Evolutionary conservation across 23 red algal genomes (phyloP).

Genomic region (Rhodosorus marinus): DNA sequence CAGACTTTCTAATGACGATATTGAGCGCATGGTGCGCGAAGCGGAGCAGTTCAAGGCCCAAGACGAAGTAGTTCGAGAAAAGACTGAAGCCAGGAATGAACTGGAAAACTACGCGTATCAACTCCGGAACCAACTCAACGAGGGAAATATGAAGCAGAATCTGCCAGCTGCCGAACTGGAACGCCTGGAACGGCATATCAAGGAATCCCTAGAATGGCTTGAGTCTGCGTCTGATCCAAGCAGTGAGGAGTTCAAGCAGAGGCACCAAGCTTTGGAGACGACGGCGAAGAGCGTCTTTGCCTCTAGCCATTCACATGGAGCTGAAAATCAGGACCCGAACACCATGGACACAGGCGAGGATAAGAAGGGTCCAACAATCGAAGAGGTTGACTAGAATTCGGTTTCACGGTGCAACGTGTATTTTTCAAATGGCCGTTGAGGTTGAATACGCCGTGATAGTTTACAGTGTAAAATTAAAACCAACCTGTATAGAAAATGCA

Average conservation of each 20-base stretch:
- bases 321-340: no score
- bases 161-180: slow-evolving; percentile 68
- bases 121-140: slow-evolving; percentile 49
- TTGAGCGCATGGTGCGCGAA: slow-evolving; percentile 97
- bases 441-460: no score
- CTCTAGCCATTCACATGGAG: no score
- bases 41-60: slow-evolving; percentile 95
- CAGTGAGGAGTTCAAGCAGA: slow-evolving; percentile 78
- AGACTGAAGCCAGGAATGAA: slow-evolving; percentile 68
- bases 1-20: slow-evolving; percentile 74
- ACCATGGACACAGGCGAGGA: no score
- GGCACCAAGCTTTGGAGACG: slow-evolving; percentile 78
- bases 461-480: no score
- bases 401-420: no score
- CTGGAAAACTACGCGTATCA: slow-evolving; percentile 92
- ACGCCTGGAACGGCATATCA: slow-evolving; percentile 52
- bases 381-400: no score
- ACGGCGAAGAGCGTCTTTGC: no score
- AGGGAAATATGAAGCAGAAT: slow-evolving; percentile 71
- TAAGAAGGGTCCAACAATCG: no score
- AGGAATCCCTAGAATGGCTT: slow-evolving; percentile 82
- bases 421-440: no score
- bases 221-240: slow-evolving; percentile 61
- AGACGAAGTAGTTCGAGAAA: slow-evolving; percentile 57
- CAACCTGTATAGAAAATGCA: no score